phyloP scores from a whole-genome alignment of 2,329 filamentous ascomycete species.

The Rosellinia necatrix region DNA sequence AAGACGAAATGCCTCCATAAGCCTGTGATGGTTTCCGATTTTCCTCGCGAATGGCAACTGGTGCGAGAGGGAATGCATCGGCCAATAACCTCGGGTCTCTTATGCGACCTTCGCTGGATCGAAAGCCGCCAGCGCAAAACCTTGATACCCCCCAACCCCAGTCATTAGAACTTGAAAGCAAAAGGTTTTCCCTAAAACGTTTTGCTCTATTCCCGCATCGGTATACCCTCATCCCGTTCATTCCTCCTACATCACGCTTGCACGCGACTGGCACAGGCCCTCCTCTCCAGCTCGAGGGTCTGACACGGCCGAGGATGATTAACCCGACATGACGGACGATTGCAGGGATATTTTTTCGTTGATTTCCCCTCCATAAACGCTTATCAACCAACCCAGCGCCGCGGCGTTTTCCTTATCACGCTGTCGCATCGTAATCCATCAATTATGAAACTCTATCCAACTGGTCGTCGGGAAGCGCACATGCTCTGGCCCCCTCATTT shows the following conservation, averaged over 20 bases:
- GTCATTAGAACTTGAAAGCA: not conserved
- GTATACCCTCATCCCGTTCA: not conserved
- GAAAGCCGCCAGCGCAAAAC: not conserved
- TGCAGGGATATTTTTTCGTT: not conserved
- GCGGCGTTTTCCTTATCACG: not conserved
- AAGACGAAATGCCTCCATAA: not conserved
- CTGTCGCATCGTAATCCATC: not conserved
- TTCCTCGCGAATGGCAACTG: not conserved
- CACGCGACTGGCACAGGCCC: no score
- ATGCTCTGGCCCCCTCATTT: not conserved
- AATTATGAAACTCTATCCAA: slow-evolving; percentile 1
- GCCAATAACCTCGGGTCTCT: not conserved
- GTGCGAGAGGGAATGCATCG: not conserved
- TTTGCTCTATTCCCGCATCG: not conserved
- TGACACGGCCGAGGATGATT: not conserved
- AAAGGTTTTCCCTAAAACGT: not conserved
- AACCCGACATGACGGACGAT: not conserved
- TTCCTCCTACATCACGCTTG: no score
- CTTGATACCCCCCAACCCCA: not conserved
- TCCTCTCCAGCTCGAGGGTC: no score
- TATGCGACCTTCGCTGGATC: not conserved
- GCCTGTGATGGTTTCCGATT: not conserved
- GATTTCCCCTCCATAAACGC: no score
- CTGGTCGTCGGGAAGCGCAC: slow-evolving; percentile 2
- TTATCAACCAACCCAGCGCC: not conserved